Evolutionary conservation across 2,329 filamentous ascomycete species (phyloP).

Genomic region (Pseudopyrenochaeta lycopersici): DNA sequence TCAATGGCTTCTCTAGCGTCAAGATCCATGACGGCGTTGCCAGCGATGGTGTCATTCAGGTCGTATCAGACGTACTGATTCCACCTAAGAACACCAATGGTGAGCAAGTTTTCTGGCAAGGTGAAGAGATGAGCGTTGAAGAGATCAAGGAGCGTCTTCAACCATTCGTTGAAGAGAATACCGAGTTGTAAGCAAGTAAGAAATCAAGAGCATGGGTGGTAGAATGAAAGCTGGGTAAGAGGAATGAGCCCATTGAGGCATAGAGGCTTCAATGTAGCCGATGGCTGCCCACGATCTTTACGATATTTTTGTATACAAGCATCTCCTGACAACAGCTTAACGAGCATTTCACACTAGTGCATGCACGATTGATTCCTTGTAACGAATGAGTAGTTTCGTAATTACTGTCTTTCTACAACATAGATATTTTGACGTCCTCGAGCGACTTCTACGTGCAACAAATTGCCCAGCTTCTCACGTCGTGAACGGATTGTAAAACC

Average conservation of each 20-base stretch:
- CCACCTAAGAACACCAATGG: slow-evolving; percentile 68
- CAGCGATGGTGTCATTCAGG: slow-evolving; percentile 83
- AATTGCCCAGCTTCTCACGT: slow-evolving; percentile 9
- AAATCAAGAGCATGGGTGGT: no score
- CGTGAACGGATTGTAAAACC: slow-evolving; percentile 8
- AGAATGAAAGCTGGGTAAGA: neutral
- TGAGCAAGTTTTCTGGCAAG: slow-evolving; percentile 48
- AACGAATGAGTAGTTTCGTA: neutral
- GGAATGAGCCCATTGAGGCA: neutral
- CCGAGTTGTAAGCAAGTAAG: slow-evolving; percentile 38
- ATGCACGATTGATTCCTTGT: neutral
- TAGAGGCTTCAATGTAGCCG: neutral
- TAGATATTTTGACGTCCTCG: neutral
- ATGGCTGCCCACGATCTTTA: slow-evolving; percentile 8
- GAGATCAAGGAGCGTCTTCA: slow-evolving; percentile 65
- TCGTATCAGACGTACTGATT: slow-evolving; percentile 76
- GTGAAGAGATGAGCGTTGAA: slow-evolving; percentile 66
- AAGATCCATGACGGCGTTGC: slow-evolving; percentile 74
- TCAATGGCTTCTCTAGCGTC: slow-evolving; percentile 78
- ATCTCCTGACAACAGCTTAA: neutral
- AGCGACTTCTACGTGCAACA: neutral
- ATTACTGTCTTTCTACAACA: neutral
- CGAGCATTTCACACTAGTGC: neutral
- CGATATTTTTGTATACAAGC: neutral
- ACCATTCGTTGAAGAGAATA: slow-evolving; percentile 41